Evolutionary conservation across 2,329 filamentous ascomycete species (phyloP).

Genomic region (Phyllosticta citribraziliensis): DNA sequence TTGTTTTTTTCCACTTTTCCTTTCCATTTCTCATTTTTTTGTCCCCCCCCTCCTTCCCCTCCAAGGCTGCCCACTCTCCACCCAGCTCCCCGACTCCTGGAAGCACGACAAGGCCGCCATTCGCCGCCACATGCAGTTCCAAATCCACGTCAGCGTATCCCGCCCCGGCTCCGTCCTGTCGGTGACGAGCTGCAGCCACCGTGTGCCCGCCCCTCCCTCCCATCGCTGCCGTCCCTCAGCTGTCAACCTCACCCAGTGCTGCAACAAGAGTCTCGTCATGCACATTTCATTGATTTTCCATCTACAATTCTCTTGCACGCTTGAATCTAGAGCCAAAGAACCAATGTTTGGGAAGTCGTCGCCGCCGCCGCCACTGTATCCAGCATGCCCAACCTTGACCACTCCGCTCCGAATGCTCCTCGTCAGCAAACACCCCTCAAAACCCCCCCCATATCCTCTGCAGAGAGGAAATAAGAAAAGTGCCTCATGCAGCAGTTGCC

Average conservation of each 20-base stretch:
- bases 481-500: not conserved
- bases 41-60: not conserved
- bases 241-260: too few relatives aligned
- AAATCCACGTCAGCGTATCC: conserved; percentile 10
- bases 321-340: not conserved
- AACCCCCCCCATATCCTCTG: not conserved
- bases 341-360: not conserved
- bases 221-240: not conserved
- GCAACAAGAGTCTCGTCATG: too few relatives aligned
- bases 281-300: not conserved
- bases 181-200: conserved; percentile 1
- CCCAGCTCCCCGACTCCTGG: conserved; percentile 1
- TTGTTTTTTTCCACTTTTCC: too few relatives aligned
- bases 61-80: not conserved
- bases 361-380: not conserved
- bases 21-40: not conserved
- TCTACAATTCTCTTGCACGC: not conserved
- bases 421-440: not conserved
- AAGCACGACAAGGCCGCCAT: not conserved
- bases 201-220: not conserved
- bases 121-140: conserved; percentile 9
- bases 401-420: not conserved
- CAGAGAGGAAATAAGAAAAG: not conserved
- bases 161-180: conserved; percentile 1
- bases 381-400: not conserved